Conservation (phyloP, 2,329 filamentous ascomycete genomes). For the Alternaria longipes region DNA sequence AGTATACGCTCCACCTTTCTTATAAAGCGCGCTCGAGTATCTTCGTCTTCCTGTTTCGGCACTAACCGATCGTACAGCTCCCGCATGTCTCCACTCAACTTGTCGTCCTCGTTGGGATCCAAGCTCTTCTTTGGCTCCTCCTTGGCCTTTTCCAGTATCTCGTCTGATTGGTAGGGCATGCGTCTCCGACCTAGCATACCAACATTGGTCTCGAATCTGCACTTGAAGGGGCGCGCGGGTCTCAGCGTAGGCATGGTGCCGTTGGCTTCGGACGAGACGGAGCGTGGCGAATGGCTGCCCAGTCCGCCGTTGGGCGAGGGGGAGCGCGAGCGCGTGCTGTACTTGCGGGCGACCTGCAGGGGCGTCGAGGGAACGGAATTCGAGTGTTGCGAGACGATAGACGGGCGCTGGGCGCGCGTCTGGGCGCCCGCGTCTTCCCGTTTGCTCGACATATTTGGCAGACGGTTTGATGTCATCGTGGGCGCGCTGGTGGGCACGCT, state of each 20-base stretch:
- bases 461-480: slow-evolving; percentile 50
- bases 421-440: slow-evolving; percentile 34
- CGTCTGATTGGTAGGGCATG: slow-evolving; percentile 92
- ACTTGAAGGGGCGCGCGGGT: slow-evolving; percentile 67
- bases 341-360: slow-evolving; percentile 84
- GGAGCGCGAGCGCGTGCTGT: slow-evolving; percentile 77
- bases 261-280: slow-evolving; percentile 88
- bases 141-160: slow-evolving; percentile 76
- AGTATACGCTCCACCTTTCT: slow-evolving; percentile 87
- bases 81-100: slow-evolving; percentile 82
- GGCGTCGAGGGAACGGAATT: slow-evolving; percentile 94
- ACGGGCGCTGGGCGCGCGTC: slow-evolving; percentile 54
- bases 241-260: slow-evolving; percentile 74
- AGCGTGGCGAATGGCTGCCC: slow-evolving; percentile 85
- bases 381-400: slow-evolving; percentile 72
- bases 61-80: slow-evolving; percentile 85
- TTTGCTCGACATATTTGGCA: slow-evolving; percentile 41
- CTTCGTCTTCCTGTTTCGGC: slow-evolving; percentile 81
- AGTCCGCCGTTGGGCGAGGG: slow-evolving; percentile 79
- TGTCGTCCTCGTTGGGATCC: slow-evolving; percentile 53
- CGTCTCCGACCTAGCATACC: slow-evolving; percentile 77
- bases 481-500: slow-evolving; percentile 49
- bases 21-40: slow-evolving; percentile 78
- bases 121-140: slow-evolving; percentile 68
- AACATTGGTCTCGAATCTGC: slow-evolving; percentile 88